phyloP scores from a whole-genome alignment of 148 eudicot species.

The Nepenthes gracilis region DNA sequence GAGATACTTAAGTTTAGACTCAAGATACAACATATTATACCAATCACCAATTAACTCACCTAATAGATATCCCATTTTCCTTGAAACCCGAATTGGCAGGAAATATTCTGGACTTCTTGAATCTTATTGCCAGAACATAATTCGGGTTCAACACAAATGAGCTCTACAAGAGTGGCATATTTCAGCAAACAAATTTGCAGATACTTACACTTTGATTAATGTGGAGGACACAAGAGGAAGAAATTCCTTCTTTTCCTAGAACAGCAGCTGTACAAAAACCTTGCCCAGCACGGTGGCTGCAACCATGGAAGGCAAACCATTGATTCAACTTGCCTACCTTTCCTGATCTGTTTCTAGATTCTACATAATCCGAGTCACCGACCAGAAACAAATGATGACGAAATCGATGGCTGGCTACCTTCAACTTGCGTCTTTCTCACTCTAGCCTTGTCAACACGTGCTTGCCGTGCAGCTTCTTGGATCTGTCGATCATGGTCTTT shows the following conservation, averaged over 20 bases:
- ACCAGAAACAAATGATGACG: conserved; percentile 41
- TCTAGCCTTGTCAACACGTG: conserved; percentile 66
- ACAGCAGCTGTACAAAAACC: not conserved
- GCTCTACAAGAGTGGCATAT: not conserved
- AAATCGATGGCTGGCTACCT: conserved; percentile 31
- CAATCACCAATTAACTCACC: no score
- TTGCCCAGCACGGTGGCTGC: not conserved
- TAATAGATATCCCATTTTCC: no score
- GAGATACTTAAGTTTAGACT: no score
- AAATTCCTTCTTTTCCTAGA: not conserved
- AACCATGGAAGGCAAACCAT: not conserved
- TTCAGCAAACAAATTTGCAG: not conserved
- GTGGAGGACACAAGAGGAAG: not conserved
- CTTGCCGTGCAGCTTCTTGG: conserved; percentile 83
- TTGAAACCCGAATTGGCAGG: no score
- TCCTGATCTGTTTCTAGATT: not conserved
- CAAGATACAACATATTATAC: no score
- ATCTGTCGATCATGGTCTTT: conserved; percentile 90
- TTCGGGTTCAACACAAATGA: not conserved
- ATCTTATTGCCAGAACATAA: no score
- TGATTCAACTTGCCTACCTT: not conserved
- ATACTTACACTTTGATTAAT: not conserved
- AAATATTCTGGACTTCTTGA: no score
- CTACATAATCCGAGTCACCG: conserved; percentile 27
- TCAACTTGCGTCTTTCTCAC: conserved; percentile 49